Evolutionary conservation across 257 asterid species (phyloP).

Genomic region (Nicotiana undulata): DNA sequence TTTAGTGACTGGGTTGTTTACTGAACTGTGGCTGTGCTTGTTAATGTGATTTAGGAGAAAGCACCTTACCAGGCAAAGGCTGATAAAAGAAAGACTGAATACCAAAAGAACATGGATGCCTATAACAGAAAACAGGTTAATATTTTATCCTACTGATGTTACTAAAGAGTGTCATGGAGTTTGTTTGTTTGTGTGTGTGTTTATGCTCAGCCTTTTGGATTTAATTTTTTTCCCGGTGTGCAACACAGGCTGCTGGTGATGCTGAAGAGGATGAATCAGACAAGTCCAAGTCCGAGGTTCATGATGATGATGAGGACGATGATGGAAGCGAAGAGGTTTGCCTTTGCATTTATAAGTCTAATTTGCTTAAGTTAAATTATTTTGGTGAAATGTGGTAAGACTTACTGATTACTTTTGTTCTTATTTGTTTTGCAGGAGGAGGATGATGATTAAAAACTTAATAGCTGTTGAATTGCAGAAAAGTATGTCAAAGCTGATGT

Average conservation of each 20-base stretch:
- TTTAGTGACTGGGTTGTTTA: not conserved
- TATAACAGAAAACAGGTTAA: conserved; percentile 57
- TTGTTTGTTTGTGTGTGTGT: too few relatives aligned
- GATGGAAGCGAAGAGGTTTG: conserved; percentile 24
- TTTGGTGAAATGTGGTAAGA: not conserved
- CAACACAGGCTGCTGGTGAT: conserved; percentile 8
- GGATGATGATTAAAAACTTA: conserved; percentile 10
- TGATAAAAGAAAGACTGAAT: conserved; percentile 66
- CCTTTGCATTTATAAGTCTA: not conserved
- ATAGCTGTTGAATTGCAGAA: not conserved
- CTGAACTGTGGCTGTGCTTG: not conserved
- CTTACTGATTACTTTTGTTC: not conserved
- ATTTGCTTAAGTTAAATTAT: not conserved
- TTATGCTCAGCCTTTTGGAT: not conserved
- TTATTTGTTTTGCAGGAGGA: not conserved
- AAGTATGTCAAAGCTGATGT: not conserved
- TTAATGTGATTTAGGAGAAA: conserved; percentile 37
- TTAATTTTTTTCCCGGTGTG: not conserved
- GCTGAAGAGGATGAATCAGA: conserved; percentile 27
- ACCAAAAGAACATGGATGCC: conserved; percentile 59
- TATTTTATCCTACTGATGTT: not conserved
- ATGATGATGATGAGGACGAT: conserved; percentile 23
- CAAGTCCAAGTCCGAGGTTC: conserved; percentile 28
- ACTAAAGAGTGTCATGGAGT: too few relatives aligned
- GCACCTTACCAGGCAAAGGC: conserved; percentile 72